Evolutionary conservation across 139 green algal genomes (phyloP).

Genomic region (Monoraphidium neglectum): DNA sequence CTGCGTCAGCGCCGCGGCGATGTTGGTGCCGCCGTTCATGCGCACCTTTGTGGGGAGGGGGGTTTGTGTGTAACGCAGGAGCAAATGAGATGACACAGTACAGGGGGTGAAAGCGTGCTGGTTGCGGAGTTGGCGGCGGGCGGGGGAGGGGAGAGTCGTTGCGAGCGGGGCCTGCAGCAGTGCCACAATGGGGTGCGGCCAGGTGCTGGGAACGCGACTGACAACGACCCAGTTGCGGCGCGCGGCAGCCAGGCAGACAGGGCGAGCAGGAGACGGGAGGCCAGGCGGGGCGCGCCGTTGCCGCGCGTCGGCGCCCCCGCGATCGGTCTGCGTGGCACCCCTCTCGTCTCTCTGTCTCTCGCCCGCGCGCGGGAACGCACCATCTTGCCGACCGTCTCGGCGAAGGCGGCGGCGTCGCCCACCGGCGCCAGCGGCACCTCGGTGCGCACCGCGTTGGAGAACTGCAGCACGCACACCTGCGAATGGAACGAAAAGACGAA

Average conservation of each 20-base stretch:
- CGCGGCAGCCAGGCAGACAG: background rate
- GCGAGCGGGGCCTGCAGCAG: too few relatives aligned
- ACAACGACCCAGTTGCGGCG: background rate
- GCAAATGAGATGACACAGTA: background rate
- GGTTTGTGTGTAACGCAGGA: background rate
- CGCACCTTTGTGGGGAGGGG: conserved; percentile 47
- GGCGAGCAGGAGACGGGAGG: background rate
- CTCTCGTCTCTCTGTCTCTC: background rate
- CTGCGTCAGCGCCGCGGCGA: conserved; percentile 56
- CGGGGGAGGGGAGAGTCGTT: too few relatives aligned
- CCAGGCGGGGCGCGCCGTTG: too few relatives aligned
- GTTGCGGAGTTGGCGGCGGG: conserved; percentile 2
- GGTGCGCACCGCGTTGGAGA: conserved; percentile 64
- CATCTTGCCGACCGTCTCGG: conserved; percentile 3
- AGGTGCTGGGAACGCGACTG: background rate
- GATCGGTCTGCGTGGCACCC: too few relatives aligned
- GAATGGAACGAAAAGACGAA: too few relatives aligned
- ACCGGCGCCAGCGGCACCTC: conserved; percentile 48
- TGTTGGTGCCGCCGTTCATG: conserved; percentile 85
- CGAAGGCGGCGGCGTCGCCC: conserved; percentile 10
- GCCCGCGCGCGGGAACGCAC: background rate
- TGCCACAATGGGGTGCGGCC: background rate
- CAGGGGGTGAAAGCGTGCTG: background rate
- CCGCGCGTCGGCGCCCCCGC: too few relatives aligned
- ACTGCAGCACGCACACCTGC: conserved; percentile 68